These are phyloP conservation scores for Raddia guianensis DNA, from an alignment of 176 grass and related monocot species.

Conservation along the genomic window DNA sequence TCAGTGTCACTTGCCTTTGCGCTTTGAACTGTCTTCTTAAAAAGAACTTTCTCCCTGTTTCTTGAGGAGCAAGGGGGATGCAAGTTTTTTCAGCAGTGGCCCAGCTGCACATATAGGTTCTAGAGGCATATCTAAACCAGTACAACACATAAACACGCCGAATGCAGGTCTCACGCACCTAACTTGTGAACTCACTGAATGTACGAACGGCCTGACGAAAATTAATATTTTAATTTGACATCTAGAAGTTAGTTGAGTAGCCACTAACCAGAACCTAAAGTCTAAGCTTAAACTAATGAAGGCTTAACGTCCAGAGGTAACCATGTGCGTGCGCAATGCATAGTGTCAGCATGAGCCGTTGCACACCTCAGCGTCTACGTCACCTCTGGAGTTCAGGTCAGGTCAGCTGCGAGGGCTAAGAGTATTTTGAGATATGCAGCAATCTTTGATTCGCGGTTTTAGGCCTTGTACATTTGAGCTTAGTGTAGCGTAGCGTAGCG, in stretches of 20 bases:
- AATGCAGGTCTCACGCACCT: neutral
- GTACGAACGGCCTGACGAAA: neutral
- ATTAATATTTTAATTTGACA: neutral
- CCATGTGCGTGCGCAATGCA: neutral
- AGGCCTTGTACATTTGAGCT: too few relatives aligned
- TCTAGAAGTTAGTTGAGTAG: neutral
- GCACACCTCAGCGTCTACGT: neutral
- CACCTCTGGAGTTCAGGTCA: neutral
- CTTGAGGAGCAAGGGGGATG: slow-evolving; percentile 35
- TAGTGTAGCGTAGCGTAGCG: too few relatives aligned
- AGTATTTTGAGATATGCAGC: neutral
- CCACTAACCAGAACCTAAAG: neutral
- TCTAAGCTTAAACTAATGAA: neutral
- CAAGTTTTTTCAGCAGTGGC: neutral
- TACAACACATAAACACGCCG: neutral
- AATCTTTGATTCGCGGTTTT: too few relatives aligned
- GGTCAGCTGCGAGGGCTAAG: neutral
- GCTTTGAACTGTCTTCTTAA: neutral
- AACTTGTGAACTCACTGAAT: neutral
- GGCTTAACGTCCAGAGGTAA: neutral
- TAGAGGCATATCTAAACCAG: slow-evolving; percentile 24
- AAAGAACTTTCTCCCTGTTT: slow-evolving; percentile 3
- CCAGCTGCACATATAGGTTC: slow-evolving; percentile 20
- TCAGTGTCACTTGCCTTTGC: neutral
- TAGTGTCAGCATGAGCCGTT: neutral